Conservation (phyloP, 805 yeast genomes). For the Zygoascus flipseniorum region DNA sequence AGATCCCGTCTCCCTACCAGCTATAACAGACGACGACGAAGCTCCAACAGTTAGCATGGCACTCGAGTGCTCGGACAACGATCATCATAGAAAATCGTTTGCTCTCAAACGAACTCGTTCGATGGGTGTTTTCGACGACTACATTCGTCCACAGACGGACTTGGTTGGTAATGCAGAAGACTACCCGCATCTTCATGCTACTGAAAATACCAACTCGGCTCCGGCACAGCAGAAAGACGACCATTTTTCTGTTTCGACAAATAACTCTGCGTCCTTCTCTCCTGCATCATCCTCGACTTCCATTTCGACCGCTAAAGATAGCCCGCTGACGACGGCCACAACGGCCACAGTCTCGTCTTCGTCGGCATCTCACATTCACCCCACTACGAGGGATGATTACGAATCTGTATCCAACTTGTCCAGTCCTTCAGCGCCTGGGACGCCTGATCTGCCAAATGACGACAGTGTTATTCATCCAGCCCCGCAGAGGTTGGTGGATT, state of each 20-base stretch:
- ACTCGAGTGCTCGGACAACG: constrained; percentile 54
- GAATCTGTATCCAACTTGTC: constrained; percentile 4
- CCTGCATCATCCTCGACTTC: not conserved
- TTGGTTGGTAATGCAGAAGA: constrained; percentile 22
- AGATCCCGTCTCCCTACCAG: not conserved
- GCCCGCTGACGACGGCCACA: not conserved
- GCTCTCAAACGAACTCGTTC: constrained; percentile 75
- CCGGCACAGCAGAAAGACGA: not conserved
- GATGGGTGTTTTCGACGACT: constrained; percentile 70
- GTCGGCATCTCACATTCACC: not conserved
- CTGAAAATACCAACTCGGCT: constrained; percentile 1
- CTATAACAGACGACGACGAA: not conserved
- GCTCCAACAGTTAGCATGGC: constrained; percentile 44
- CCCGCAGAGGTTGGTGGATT: constrained; percentile 89
- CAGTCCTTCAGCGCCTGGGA: constrained; percentile 16
- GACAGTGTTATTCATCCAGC: constrained; percentile 72
- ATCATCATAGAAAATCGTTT: constrained; percentile 62
- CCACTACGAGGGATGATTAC: constrained; percentile 7
- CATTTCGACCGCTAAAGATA: not conserved
- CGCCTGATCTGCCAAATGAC: constrained; percentile 36
- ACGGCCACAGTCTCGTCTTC: not conserved
- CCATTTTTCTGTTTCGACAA: not conserved
- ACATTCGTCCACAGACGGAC: constrained; percentile 25
- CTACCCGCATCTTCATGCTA: constrained; percentile 16
- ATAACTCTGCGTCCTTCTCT: not conserved